These are phyloP conservation scores for Pontederia paniculata DNA, from an alignment of 176 grass and related monocot genomes.

Conservation along the genomic window DNA sequence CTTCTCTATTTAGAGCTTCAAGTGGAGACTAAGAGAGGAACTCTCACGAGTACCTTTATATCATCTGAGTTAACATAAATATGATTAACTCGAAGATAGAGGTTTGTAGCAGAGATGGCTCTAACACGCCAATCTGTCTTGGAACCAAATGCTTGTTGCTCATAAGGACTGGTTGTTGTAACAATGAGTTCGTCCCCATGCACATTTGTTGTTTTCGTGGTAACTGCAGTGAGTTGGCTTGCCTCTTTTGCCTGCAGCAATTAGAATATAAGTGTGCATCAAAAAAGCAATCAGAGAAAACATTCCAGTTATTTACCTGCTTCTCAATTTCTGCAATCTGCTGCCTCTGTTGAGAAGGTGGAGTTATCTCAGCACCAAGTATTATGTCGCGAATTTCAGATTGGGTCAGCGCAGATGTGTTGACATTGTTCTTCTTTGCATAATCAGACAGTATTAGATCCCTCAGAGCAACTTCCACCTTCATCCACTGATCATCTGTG, in stretches of 20 bases:
- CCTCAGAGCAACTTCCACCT: conserved; percentile 93
- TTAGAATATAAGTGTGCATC: conserved; percentile 15
- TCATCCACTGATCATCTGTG: conserved; percentile 96
- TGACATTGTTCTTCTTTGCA: conserved; percentile 98
- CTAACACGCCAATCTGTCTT: conserved; percentile 98
- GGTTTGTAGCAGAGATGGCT: conserved; percentile 93
- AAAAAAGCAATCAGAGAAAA: neutral
- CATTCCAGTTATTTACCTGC: conserved; percentile 36
- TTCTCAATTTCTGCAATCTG: conserved; percentile 99
- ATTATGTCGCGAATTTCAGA: conserved; percentile 99
- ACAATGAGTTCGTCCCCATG: conserved; percentile 98
- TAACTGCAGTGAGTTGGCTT: conserved; percentile 89
- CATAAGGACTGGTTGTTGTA: conserved; percentile 91
- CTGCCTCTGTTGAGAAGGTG: conserved; percentile 92
- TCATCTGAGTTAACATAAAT: conserved; percentile 99
- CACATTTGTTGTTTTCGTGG: conserved; percentile 95
- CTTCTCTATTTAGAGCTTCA: neutral
- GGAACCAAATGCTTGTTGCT: conserved; percentile 85
- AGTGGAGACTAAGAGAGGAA: conserved; percentile 8
- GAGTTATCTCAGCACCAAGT: conserved; percentile 97
- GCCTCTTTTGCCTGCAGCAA: conserved; percentile 75
- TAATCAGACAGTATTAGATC: conserved; percentile 98
- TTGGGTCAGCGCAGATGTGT: conserved; percentile 89
- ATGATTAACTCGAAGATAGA: conserved; percentile 96
- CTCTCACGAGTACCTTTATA: conserved; percentile 54